Percentiles rank a stretch among this genome's conserved stretches.
phyloP scores from a whole-genome alignment of 2,329 filamentous ascomycete genomes.

The Alternaria rosae region DNA sequence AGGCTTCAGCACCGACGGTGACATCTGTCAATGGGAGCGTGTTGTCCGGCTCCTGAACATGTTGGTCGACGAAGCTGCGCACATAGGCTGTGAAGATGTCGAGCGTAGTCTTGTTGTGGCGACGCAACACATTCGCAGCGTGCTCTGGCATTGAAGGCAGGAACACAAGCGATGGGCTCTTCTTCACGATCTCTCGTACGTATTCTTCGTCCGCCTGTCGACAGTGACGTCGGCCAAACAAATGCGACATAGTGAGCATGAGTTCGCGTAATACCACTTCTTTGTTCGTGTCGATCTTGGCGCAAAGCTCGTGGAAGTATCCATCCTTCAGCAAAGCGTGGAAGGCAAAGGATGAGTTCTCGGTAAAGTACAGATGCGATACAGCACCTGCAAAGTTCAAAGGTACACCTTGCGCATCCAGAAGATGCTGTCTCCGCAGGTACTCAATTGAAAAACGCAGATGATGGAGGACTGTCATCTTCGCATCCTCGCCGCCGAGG shows the following conservation, averaged over 20 bases:
- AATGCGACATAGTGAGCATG: constrained; percentile 72
- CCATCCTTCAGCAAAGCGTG: constrained; percentile 75
- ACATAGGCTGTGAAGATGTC: constrained; percentile 74
- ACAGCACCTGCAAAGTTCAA: constrained; percentile 76
- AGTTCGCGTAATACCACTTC: constrained; percentile 64
- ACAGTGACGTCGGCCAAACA: constrained; percentile 70
- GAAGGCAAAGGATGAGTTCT: constrained; percentile 78
- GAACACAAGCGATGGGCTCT: constrained; percentile 69
- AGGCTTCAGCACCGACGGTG: constrained; percentile 50
- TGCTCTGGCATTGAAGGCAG: constrained; percentile 68
- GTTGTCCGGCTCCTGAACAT: constrained; percentile 63
- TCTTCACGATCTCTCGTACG: constrained; percentile 59
- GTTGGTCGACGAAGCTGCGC: constrained; percentile 70
- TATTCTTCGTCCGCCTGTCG: constrained; percentile 57
- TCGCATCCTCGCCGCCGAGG: constrained; percentile 72
- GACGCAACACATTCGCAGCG: constrained; percentile 63
- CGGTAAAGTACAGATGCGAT: constrained; percentile 77
- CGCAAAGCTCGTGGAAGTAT: constrained; percentile 72
- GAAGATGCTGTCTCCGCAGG: constrained; percentile 71
- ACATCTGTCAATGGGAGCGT: constrained; percentile 66
- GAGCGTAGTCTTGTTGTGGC: constrained; percentile 72
- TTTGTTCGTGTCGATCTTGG: constrained; percentile 60
- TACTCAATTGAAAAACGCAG: constrained; percentile 84
- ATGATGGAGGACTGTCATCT: constrained; percentile 76
- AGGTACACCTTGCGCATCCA: constrained; percentile 67